Conservation (phyloP, 2,329 filamentous ascomycete species). For the Penicillium sp. region DNA sequence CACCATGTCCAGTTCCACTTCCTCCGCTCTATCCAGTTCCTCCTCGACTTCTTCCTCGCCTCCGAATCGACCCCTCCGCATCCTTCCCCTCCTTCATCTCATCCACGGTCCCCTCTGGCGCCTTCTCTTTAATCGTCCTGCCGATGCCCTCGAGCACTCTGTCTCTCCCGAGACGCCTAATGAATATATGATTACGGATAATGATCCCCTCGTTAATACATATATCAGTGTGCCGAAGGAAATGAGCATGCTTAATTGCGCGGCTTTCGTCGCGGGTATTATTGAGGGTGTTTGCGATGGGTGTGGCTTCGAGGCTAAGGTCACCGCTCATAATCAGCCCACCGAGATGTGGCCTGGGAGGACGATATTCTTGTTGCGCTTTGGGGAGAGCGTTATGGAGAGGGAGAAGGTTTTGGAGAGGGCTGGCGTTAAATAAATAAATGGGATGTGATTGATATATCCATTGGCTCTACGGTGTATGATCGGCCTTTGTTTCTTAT, state of each 20-base stretch:
- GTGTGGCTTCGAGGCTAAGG: constrained; percentile 76
- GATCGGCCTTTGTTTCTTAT: too few species aligned
- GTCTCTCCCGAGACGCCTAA: constrained; percentile 71
- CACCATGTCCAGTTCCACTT: constrained; percentile 68
- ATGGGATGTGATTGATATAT: too few species aligned
- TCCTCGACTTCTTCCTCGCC: constrained; percentile 60
- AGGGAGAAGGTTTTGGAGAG: constrained; percentile 73
- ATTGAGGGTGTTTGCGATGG: constrained; percentile 94
- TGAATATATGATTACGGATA: constrained; percentile 99
- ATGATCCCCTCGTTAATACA: constrained; percentile 89
- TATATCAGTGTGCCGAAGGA: constrained; percentile 89
- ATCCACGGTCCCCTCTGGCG: constrained; percentile 88
- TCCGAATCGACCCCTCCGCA: constrained; percentile 70
- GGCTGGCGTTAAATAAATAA: constrained; percentile 43
- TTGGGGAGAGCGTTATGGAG: constrained; percentile 79
- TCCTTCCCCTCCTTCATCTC: constrained; percentile 86
- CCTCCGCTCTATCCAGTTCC: constrained; percentile 72
- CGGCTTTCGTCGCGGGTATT: constrained; percentile 87
- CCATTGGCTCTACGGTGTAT: too few species aligned
- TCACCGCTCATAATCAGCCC: constrained; percentile 71
- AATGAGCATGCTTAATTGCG: constrained; percentile 93
- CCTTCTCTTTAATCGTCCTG: constrained; percentile 80
- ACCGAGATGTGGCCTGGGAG: constrained; percentile 88
- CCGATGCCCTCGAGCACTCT: constrained; percentile 85
- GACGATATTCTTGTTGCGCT: constrained; percentile 92